phyloP scores from a whole-genome alignment of 1,284 basidiomycete genomes.

The Anthracocystis walkeri region DNA sequence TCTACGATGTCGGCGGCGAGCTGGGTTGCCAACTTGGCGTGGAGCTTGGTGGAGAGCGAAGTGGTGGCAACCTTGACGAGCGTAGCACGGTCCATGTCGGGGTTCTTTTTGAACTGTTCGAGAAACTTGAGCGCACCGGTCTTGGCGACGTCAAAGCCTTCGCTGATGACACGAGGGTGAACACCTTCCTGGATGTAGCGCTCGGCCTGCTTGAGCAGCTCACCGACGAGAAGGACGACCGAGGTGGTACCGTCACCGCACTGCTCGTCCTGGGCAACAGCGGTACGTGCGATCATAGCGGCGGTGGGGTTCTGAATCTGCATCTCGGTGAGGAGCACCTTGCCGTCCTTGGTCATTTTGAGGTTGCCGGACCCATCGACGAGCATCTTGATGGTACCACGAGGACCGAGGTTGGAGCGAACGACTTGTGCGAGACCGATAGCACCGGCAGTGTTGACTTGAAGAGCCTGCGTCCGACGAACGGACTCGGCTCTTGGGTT shows the following conservation, averaged over 20 bases:
- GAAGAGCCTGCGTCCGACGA: conserved; percentile 87
- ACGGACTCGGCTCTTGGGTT: conserved; percentile 84
- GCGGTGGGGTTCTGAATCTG: conserved; percentile 98
- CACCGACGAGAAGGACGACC: conserved; percentile 95
- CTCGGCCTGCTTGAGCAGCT: conserved; percentile 96
- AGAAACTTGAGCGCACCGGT: conserved; percentile 95
- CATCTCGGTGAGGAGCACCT: conserved; percentile 98
- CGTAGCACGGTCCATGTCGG: conserved; percentile 83
- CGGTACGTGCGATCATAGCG: conserved; percentile 98
- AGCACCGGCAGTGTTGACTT: conserved; percentile 85
- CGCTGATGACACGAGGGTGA: conserved; percentile 93
- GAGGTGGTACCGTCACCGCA: conserved; percentile 98
- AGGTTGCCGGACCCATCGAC: conserved; percentile 99
- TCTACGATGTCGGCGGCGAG: conserved; percentile 94
- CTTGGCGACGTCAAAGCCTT: conserved; percentile 97
- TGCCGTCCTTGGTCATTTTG: conserved; percentile 99
- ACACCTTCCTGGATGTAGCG: conserved; percentile 98
- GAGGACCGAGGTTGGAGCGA: conserved; percentile 89
- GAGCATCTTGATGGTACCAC: conserved; percentile 92
- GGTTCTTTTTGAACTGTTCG: conserved; percentile 84
- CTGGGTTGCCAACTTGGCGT: conserved; percentile 83
- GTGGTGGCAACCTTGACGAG: conserved; percentile 93
- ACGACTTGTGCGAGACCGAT: conserved; percentile 98
- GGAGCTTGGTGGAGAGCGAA: conserved; percentile 93
- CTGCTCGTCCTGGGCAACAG: conserved; percentile 98